A percentile compares a stretch with the other conserved stretches of the same genome.
These are phyloP conservation scores for Colletotrichum nymphaeae DNA, from an alignment of 2,329 filamentous ascomycete genomes.

Conservation along the genomic window DNA sequence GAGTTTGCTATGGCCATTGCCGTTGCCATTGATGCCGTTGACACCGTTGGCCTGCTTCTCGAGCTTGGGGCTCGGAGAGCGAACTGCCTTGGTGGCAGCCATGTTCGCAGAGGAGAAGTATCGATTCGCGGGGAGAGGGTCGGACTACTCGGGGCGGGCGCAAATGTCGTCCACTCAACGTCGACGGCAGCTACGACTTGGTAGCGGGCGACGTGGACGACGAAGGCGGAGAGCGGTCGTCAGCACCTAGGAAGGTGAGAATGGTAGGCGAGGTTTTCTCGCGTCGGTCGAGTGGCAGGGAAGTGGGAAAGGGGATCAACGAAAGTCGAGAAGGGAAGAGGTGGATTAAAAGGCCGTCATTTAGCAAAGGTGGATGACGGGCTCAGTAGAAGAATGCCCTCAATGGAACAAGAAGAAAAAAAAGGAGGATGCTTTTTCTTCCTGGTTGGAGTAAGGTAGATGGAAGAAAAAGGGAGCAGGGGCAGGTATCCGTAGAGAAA, in stretches of 20 bases:
- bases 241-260: neutral
- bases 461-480: slow-evolving; percentile 35
- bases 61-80: slow-evolving; percentile 31
- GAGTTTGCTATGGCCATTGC: slow-evolving; percentile 36
- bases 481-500: slow-evolving; percentile 14
- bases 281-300: slow-evolving; percentile 4
- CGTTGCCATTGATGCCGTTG: slow-evolving; percentile 13
- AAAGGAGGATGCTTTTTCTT: slow-evolving; percentile 15
- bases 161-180: neutral
- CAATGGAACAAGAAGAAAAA: slow-evolving; percentile 13
- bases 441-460: slow-evolving; percentile 22
- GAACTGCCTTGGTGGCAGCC: slow-evolving; percentile 27
- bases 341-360: slow-evolving; percentile 53
- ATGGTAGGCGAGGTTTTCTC: slow-evolving; percentile 2
- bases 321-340: slow-evolving; percentile 55
- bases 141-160: neutral
- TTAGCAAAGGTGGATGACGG: slow-evolving; percentile 37
- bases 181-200: neutral
- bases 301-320: slow-evolving; percentile 40
- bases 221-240: neutral
- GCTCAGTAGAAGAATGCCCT: slow-evolving; percentile 33
- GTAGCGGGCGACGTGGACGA: slow-evolving; percentile 13
- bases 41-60: slow-evolving; percentile 44
- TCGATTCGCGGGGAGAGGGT: neutral
- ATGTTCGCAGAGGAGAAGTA: neutral